Evolutionary conservation across 257 asterid genomes (phyloP), one percentile per base, ranked within the genome.

Genomic region (Solanum acaule): DNA sequence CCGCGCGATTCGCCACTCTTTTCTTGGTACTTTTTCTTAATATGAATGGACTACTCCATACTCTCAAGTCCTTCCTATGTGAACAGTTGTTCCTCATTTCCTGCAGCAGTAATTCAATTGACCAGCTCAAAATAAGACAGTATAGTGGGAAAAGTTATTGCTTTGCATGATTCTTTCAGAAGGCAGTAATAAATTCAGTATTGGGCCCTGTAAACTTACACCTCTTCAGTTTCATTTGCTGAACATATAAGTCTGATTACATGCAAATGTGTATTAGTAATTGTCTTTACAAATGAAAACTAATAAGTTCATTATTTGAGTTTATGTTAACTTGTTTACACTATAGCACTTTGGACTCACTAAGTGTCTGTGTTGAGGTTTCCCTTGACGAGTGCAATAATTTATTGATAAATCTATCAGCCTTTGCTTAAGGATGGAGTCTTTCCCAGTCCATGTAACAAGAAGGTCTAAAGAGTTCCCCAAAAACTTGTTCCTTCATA

Each of bases 1-100:
- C 16, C 95, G 98, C 76, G 93, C 97, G 84, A 92, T 97, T 88
- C 95, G 93, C 86, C 92, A 92, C 89, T 97, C 99, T 70, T 97
- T 96, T 93, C 96, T 97, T 92, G 99, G 99, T 96, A 94, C 38
- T 88, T 79, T 31, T 61, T 49, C 42, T 82, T 82, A 18, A 1
- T 82, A 82, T 82, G 71, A 82, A 22, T 82, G 31, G 70, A 22
- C 86, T 29, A 44, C 44, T 82, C 86, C 29, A 22, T 49, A 16
- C 42, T 49, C 70, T 81, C 18, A 81, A 46, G 16, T 20, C 86
- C 63, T 49, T 82, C 70, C 70, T 82, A 49, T 31, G 68, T 82
- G 86, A 59, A 82, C 61, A 77, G 13, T 77, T 46, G 4, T 6
- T 82, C 70, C 86, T 49, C 11, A 38, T 10, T 65, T 27, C 27